Evolutionary conservation across 1,284 basidiomycete species (phyloP).

Genomic region (Moesziomyces globuligerus): DNA sequence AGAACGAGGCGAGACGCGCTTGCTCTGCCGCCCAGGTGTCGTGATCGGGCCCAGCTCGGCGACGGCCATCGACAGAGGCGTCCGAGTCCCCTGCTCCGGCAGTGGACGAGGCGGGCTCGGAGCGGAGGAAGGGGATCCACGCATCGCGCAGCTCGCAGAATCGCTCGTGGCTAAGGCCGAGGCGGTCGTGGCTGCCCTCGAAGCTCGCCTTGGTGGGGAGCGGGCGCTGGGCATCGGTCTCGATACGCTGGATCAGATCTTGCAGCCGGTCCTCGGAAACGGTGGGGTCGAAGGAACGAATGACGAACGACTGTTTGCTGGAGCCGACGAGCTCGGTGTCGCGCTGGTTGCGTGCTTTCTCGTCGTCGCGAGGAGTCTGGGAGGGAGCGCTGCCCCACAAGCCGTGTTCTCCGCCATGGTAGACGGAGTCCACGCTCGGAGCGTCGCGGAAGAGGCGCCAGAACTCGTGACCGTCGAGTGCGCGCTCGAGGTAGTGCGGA

Average conservation of each 20-base stretch:
- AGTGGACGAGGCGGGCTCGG: conserved; percentile 7
- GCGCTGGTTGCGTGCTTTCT: background rate
- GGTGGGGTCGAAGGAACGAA: conserved; percentile 30
- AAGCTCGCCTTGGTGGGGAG: conserved; percentile 30
- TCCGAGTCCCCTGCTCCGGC: conserved; percentile 14
- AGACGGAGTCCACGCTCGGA: conserved; percentile 25
- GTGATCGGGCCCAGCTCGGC: conserved; percentile 44
- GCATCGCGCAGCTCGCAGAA: conserved; percentile 41
- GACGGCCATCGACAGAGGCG: conserved; percentile 9
- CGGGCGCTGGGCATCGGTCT: conserved; percentile 21
- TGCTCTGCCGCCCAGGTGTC: conserved; percentile 53
- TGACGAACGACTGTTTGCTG: conserved; percentile 33
- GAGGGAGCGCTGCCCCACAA: background rate
- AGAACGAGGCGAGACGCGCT: conserved; percentile 42
- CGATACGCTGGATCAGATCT: conserved; percentile 30
- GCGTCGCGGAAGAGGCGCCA: conserved; percentile 39
- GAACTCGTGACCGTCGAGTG: conserved; percentile 46
- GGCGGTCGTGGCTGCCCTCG: conserved; percentile 38
- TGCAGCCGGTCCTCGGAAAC: conserved; percentile 20
- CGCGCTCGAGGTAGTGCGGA: conserved; percentile 46
- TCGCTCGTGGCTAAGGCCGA: conserved; percentile 44
- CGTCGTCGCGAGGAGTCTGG: background rate
- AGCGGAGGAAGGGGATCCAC: conserved; percentile 42
- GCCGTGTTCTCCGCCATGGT: conserved; percentile 27
- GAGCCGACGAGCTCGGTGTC: conserved; percentile 23